These are phyloP conservation scores for Collybiopsis luxurians DNA, from an alignment of 768 basidiomycete genomes.

Conservation along the genomic window DNA sequence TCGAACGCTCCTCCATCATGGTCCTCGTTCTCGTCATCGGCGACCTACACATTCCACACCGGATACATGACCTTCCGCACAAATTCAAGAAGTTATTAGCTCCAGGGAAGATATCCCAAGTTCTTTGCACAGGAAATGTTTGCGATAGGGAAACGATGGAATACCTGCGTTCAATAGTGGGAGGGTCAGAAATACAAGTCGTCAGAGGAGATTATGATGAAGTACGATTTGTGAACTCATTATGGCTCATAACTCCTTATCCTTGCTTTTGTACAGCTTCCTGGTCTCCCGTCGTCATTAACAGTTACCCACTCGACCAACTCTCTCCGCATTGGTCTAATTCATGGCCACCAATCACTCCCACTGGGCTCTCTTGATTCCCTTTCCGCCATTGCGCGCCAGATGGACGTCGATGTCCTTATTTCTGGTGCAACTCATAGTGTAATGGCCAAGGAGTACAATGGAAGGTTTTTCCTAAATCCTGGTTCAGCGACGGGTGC, in stretches of 20 bases:
- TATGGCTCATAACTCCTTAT: background rate
- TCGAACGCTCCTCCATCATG: background rate
- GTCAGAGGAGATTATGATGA: slow-evolving; percentile 97
- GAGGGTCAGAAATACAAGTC: slow-evolving; percentile 79
- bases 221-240: slow-evolving; percentile 38
- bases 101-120: slow-evolving; percentile 97
- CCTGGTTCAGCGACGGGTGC: slow-evolving; percentile 95
- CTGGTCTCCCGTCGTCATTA: slow-evolving; percentile 72
- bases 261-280: background rate
- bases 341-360: slow-evolving; percentile 93
- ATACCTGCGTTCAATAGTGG: slow-evolving; percentile 84
- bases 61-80: slow-evolving; percentile 84
- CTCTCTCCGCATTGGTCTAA: slow-evolving; percentile 87
- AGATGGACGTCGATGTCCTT: slow-evolving; percentile 98
- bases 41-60: slow-evolving; percentile 94
- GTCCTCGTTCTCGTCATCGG: slow-evolving; percentile 91
- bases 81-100: slow-evolving; percentile 98
- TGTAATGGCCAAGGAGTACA: slow-evolving; percentile 92
- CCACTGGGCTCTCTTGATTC: slow-evolving; percentile 92
- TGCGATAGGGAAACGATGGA: slow-evolving; percentile 98
- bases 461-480: slow-evolving; percentile 91
- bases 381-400: slow-evolving; percentile 82
- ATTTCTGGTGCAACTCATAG: slow-evolving; percentile 87
- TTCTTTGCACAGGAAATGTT: slow-evolving; percentile 95
- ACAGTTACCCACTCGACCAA: slow-evolving; percentile 63